Base-by-base conservation (phyloP, 176 grass and related monocot species). In the Carex littledalei region DNA sequence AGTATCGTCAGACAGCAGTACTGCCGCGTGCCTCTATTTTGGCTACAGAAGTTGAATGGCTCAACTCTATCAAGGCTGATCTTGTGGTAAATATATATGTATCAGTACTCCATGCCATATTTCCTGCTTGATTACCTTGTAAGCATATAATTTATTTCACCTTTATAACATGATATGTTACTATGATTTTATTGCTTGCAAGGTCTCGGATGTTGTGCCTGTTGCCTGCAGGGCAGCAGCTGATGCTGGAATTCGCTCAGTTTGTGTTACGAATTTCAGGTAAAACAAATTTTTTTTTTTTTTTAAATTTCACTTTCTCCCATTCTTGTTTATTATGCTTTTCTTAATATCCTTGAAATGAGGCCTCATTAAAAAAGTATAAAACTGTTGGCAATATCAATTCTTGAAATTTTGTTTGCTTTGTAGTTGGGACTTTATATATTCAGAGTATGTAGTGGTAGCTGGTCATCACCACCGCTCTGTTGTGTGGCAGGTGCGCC, bases 221-320 rank as follows among this genome's bases (percentile, higher is more conserved):
- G 93, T 98, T 12, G 95, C 87, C 21, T 98, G 95, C 58, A 94
- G 93, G 81, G 95, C 91, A 8, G 95, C 93, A 21, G 91, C 95
- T 85, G 88, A 98, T 76, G 93, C 91, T 13, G 95, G 95, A 83
- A 98, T 98, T 81, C 95, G 91, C 8, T 98, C 93, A 50, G 88
- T 98, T n/a, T 94, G 95, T 56, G 89, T 95, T 68, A 95, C 93
- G 1, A 98, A 98, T 88, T 98, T 98, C 84, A 98, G 95, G 95
- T 98, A 18, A 75, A 72, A 26, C 43, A 17, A 26, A 10, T 47
- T 67, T 80, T 32, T 81, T 24, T 29, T 68, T 87, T 5, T 39
- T 39, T 39, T 39, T 26, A 26, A 62, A 21, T 35, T 52, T 50
- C 47, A n/a, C 63, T 43, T 41, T 63, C 0, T 64, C 11, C 13